Evolutionary conservation across 2,329 filamentous ascomycete species (phyloP).

Genomic region (Aureobasidium pullulans): DNA sequence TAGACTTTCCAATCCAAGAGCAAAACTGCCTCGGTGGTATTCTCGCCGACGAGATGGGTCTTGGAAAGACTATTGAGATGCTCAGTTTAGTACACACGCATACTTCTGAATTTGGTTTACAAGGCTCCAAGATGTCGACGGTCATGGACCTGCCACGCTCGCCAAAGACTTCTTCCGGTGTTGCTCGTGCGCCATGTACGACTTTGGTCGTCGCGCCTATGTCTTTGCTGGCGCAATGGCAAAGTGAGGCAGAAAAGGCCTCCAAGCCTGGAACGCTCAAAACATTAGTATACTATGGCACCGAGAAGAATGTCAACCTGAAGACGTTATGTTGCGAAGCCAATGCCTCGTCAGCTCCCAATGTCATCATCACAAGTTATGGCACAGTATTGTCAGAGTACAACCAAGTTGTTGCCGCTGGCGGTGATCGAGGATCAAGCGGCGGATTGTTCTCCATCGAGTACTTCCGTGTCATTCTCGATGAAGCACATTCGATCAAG

Average conservation of each 20-base stretch:
- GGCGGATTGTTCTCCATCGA: conserved; percentile 77
- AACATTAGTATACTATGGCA: conserved; percentile 84
- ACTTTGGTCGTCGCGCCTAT: conserved; percentile 95
- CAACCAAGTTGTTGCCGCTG: conserved; percentile 60
- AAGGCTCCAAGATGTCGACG: conserved; percentile 3
- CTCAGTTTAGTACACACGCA: conserved; percentile 86
- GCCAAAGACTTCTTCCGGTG: conserved; percentile 47
- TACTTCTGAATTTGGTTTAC: conserved; percentile 44
- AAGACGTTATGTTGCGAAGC: conserved; percentile 68
- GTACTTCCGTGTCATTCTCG: conserved; percentile 91
- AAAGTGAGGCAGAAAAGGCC: conserved; percentile 87
- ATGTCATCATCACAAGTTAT: conserved; percentile 91
- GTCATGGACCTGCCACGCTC: conserved; percentile 58
- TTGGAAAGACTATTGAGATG: conserved; percentile 99
- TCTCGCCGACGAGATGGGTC: conserved; percentile 92
- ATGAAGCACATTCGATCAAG: conserved; percentile 94
- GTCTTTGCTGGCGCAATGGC: conserved; percentile 94
- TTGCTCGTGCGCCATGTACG: conserved; percentile 72
- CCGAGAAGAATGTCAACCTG: conserved; percentile 72
- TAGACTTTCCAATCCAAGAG: conserved; percentile 88
- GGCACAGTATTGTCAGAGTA: conserved; percentile 88
- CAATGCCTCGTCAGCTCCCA: conserved; percentile 70
- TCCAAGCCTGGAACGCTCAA: conserved; percentile 77
- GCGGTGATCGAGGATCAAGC: conserved; percentile 57
- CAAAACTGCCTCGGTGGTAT: conserved; percentile 92